Conservation (phyloP, 306 rosid species). For the Dalbergia cochinchinensis region DNA sequence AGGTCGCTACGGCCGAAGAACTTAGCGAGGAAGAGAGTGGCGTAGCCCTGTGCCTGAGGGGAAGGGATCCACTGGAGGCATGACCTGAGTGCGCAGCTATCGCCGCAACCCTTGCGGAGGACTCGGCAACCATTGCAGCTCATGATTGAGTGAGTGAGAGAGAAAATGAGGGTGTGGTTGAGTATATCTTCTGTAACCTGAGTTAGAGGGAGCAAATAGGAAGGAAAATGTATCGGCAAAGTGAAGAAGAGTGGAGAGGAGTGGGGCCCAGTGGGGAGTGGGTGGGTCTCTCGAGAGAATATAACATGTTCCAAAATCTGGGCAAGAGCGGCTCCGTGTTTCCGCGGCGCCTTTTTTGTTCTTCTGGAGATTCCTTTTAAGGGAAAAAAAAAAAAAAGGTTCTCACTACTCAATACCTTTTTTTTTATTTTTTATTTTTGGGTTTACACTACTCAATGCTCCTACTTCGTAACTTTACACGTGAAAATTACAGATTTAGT, state of each 20-base stretch:
- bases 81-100: constrained; percentile 60
- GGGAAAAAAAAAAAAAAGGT: too few species aligned
- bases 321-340: constrained; percentile 81
- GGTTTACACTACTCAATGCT: too few species aligned
- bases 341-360: constrained; percentile 47
- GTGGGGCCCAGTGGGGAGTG: constrained; percentile 23
- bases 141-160: constrained; percentile 41
- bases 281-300: constrained; percentile 40
- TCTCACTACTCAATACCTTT: not conserved
- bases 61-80: constrained; percentile 69
- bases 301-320: constrained; percentile 64
- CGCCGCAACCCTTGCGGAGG: constrained; percentile 76
- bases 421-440: too few species aligned
- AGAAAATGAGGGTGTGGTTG: not conserved
- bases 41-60: constrained; percentile 69
- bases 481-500: too few species aligned
- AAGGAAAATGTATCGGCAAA: not conserved
- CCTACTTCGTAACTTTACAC: too few species aligned
- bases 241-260: not conserved
- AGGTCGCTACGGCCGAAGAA: constrained; percentile 85
- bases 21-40: constrained; percentile 77
- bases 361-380: too few species aligned
- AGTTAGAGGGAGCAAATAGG: not conserved
- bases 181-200: too few species aligned
- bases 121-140: constrained; percentile 88